Evolutionary conservation across 345 rosid species (phyloP).

Genomic region (Pistacia vera): DNA sequence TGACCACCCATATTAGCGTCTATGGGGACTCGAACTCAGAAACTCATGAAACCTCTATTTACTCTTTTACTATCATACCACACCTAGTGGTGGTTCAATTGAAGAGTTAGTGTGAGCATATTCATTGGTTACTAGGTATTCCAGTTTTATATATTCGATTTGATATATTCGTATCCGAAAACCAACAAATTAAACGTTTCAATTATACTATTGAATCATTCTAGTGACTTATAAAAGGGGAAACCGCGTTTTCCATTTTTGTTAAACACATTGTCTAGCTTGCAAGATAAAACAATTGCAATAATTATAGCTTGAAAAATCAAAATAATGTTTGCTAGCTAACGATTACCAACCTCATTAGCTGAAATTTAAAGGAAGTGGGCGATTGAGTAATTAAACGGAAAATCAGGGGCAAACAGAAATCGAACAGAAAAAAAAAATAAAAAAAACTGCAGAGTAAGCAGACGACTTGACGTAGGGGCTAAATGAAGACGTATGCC

Average conservation of each 20-base stretch:
- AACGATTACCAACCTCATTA: slow-evolving; percentile 16
- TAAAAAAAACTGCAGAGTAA: background rate
- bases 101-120: too few relatives aligned
- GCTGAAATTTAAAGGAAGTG: background rate
- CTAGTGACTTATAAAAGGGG: background rate
- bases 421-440: background rate
- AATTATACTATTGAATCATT: too few relatives aligned
- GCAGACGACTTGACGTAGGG: background rate
- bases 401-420: background rate
- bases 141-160: too few relatives aligned
- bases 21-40: too few relatives aligned
- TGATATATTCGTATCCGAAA: too few relatives aligned
- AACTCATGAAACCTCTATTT: too few relatives aligned
- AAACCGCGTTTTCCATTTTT: background rate
- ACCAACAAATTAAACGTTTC: too few relatives aligned
- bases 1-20: too few relatives aligned
- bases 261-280: slow-evolving; percentile 29
- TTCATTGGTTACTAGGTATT: too few relatives aligned
- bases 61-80: too few relatives aligned
- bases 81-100: too few relatives aligned
- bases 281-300: slow-evolving; percentile 37
- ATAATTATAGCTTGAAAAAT: slow-evolving; percentile 38
- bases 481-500: slow-evolving; percentile 16
- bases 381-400: background rate
- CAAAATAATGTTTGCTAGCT: background rate